Evolutionary conservation across 2,329 filamentous ascomycete genomes (phyloP), one percentile per base, ranked within the genome.

Genomic region (Graphilbum sp.): DNA sequence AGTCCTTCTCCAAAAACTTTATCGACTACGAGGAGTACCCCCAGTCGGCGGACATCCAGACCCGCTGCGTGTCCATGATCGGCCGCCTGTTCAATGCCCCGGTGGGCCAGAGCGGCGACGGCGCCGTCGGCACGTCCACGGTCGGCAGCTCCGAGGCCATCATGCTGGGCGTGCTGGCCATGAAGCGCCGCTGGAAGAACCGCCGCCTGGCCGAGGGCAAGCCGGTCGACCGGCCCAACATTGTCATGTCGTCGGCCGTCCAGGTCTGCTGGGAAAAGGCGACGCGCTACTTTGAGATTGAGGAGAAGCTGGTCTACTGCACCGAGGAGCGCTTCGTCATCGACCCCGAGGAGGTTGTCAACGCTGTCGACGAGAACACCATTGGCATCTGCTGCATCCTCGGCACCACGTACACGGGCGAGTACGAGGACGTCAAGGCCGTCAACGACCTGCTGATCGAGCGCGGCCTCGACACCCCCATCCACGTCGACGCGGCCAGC

Each of bases 201-300:
- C 78, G 77, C 61, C 78, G 85, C 49, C 72, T 79, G 55, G 85
- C 81, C 5, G 82, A 74, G 49, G 87, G 86, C 43, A 90, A 92
- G 63, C 72, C 85, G 39, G 72, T 58, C 43, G 82, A 86, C 45
- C 70, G 71, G 33, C 88, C 88, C 39, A 96, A 96, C 61, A 79
- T 96, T 44, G 64, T 96, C 65, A 95, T 96, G 88, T 90, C 83
- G 50, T 85, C 83, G 20, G 87, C 88, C 24, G 88, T 95, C 2
- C 88, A 96, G 61, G 88, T 95, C 31, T 94, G 86, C 67, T 95
- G 87, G 87, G 86, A 95, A 59, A 95, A 95, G 65, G 79, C 80
- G 1, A 75, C 79, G 5, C 70, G 85, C 37, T 93, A 92, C 63
- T 90, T 93, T 50, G 88, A 96, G 51, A 72, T 95, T 32, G 88